A percentile compares a stretch with the other conserved stretches of the same genome.
Evolutionary conservation across 345 rosid genomes (phyloP).

Genomic region (Eucalyptus curtisii): DNA sequence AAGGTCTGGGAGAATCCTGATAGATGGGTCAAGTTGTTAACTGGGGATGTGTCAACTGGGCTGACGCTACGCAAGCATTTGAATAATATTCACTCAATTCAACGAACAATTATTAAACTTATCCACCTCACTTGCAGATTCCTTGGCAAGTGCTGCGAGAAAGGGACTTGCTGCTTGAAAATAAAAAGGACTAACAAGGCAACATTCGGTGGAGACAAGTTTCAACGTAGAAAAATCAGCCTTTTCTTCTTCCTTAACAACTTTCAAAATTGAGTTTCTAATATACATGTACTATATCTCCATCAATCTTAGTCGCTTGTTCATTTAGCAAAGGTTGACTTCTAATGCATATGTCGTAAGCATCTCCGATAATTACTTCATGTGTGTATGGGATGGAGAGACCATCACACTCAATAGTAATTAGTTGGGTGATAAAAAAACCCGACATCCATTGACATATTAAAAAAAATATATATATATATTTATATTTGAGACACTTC

Average conservation of each 20-base stretch:
- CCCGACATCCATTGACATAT: neutral
- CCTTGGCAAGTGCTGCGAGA: neutral
- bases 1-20: neutral
- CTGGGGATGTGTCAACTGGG: neutral
- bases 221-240: neutral
- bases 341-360: neutral
- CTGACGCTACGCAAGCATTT: neutral
- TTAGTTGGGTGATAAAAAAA: neutral
- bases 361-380: neutral
- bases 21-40: neutral
- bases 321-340: neutral
- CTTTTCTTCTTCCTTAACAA: neutral
- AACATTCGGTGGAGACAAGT: neutral
- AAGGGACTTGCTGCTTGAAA: neutral
- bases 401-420: neutral
- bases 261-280: neutral
- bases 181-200: neutral
- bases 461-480: neutral
- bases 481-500: neutral
- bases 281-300: neutral
- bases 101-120: neutral
- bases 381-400: accelerated
- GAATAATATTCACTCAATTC: neutral
- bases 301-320: neutral
- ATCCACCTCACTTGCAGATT: neutral